Base-by-base conservation (phyloP, 495 filamentous ascomycete species). In the Thermochaetoides thermophila region DNA sequence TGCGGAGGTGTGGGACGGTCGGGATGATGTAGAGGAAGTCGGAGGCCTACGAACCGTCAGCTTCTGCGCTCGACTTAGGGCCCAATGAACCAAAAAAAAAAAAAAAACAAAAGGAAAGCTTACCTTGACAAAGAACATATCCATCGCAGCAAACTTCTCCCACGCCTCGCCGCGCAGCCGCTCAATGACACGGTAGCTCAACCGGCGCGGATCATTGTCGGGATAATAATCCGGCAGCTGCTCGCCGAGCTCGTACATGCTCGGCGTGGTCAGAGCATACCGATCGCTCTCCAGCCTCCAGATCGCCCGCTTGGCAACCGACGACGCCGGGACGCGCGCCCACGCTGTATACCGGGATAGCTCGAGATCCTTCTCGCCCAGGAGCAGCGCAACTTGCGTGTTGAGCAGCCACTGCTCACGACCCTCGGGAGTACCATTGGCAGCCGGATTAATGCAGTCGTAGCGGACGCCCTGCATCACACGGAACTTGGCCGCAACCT, bases 81-180 rank as follows among this genome's bases (percentile, higher is more conserved):
- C n/a, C n/a, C n/a, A n/a, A n/a, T n/a, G n/a, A n/a, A n/a, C n/a
- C n/a, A n/a, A n/a, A n/a, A n/a, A n/a, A n/a, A n/a, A n/a, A n/a
- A n/a, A n/a, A n/a, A n/a, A n/a, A n/a, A n/a, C n/a, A n/a, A n/a
- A n/a, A n/a, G n/a, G n/a, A n/a, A n/a, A n/a, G n/a, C 54, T 40
- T 62, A 81, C 76, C 61, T 74, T 79, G 45, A 86, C 68, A 64
- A 82, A 84, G 52, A 86, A 86, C 50, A 84, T 62, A 44, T 78
- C 65, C 46, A 64, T 61, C 6, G 58, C 56, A 33, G 57, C 46
- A 46, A 73, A 73, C 40, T 60, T 56, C 24, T 64, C 45, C 45
- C 55, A 60, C 4, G 64, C 63, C 21, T 61, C 51, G 16, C 46
- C 53, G 15, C 59, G 56, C 16, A 68, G 55, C 14, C 42, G 38